phyloP scores from a whole-genome alignment of 305 asterid genomes.

The Fraxinus dipetala region DNA sequence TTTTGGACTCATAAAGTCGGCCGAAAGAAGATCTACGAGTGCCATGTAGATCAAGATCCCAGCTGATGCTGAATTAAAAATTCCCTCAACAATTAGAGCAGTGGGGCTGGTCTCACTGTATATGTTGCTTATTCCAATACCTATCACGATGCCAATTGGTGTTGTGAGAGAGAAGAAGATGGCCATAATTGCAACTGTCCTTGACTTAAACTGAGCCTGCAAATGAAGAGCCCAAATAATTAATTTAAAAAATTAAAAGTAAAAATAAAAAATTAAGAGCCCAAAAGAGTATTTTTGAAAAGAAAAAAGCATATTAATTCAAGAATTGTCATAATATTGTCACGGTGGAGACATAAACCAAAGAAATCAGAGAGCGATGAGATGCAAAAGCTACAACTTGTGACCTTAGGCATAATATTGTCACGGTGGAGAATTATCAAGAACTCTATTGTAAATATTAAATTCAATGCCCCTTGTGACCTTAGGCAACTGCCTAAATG shows the following conservation, averaged over 20 bases:
- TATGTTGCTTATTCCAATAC: conserved; percentile 26
- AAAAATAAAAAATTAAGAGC: too few relatives aligned
- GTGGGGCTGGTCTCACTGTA: conserved; percentile 37
- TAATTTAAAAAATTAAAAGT: too few relatives aligned
- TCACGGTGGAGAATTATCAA: too few relatives aligned
- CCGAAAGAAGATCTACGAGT: conserved; percentile 47
- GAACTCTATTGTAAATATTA: too few relatives aligned
- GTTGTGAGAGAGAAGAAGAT: conserved; percentile 40
- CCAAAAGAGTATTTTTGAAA: too few relatives aligned
- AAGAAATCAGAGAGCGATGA: too few relatives aligned
- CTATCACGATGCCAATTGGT: conserved; percentile 34
- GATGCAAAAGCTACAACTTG: too few relatives aligned
- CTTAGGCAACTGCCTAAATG: too few relatives aligned
- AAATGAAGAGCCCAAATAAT: background rate
- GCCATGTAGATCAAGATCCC: conserved; percentile 57
- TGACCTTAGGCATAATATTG: too few relatives aligned
- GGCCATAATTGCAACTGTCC: conserved; percentile 31
- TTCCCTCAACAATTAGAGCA: conserved; percentile 38
- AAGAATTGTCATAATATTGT: background rate
- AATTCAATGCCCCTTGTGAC: too few relatives aligned
- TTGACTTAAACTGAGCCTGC: conserved; percentile 34
- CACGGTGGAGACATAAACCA: too few relatives aligned
- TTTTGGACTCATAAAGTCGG: conserved; percentile 46
- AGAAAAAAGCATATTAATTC: background rate
- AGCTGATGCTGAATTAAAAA: conserved; percentile 47